phyloP scores from a whole-genome alignment of 106 monocot genomes.

The Alisma plantagoaquatica region DNA sequence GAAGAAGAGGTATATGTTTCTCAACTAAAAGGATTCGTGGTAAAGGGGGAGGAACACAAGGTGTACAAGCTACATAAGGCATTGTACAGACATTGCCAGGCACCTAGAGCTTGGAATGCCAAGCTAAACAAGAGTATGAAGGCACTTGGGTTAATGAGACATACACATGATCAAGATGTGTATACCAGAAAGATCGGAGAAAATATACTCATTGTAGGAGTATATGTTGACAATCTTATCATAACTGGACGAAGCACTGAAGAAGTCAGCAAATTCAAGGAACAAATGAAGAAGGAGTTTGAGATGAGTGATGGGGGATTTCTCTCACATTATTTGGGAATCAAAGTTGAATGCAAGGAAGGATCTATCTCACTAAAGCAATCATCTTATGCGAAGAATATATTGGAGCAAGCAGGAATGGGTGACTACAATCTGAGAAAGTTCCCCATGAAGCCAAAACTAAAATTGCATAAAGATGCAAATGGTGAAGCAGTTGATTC shows the following conservation, averaged over 20 bases:
- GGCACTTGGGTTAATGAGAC: not conserved
- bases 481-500: not conserved
- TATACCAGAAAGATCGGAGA: not conserved
- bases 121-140: not conserved
- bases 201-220: not conserved
- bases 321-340: not conserved
- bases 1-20: constrained; percentile 9
- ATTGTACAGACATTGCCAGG: constrained; percentile 7
- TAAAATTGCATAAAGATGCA: not conserved
- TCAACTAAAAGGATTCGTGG: constrained; percentile 1
- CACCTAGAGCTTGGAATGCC: constrained; percentile 9
- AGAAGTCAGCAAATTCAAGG: not conserved
- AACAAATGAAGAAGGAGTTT: not conserved
- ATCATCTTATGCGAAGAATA: not conserved
- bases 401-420: not conserved
- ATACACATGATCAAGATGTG: not conserved
- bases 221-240: constrained; percentile 4
- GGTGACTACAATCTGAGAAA: not conserved
- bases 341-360: not conserved
- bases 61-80: constrained; percentile 9
- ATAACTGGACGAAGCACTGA: not conserved
- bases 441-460: constrained; percentile 1
- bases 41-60: not conserved
- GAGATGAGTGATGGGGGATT: constrained; percentile 3
- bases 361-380: not conserved